Evolutionary conservation across 2,329 filamentous ascomycete genomes (phyloP).

Genomic region (Alternaria burnsii): DNA sequence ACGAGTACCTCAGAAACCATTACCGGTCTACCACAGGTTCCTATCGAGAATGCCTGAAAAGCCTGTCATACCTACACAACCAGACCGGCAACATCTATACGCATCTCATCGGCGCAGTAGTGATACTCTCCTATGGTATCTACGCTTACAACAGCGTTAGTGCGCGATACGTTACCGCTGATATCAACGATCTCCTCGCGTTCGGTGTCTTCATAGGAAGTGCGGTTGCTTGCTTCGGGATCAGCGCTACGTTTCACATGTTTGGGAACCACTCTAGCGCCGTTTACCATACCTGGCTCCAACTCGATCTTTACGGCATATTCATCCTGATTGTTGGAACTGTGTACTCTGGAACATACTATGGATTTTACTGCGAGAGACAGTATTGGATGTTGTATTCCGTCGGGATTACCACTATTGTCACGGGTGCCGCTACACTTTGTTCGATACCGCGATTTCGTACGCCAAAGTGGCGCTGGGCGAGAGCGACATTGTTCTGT

Average conservation of each 20-base stretch:
- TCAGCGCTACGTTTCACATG: constrained; percentile 14
- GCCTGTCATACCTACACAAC: constrained; percentile 12
- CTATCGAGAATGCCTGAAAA: constrained; percentile 11
- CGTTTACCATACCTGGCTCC: constrained; percentile 12
- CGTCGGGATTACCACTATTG: constrained; percentile 1
- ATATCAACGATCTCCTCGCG: constrained; percentile 6
- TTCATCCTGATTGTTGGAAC: constrained; percentile 13
- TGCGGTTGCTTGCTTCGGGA: constrained; percentile 9
- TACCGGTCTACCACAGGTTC: constrained; percentile 8
- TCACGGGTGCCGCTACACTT: constrained; percentile 4
- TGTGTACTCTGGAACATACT: constrained; percentile 16
- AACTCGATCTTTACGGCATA: constrained; percentile 12
- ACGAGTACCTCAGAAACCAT: constrained; percentile 9
- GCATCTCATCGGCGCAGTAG: constrained; percentile 6
- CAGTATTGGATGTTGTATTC: constrained; percentile 14
- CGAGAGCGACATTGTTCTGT: constrained; percentile 11
- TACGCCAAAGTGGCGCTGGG: constrained; percentile 14
- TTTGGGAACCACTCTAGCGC: constrained; percentile 11
- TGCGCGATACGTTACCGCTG: constrained; percentile 2
- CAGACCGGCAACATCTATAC: constrained; percentile 14
- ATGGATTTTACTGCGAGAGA: constrained; percentile 12
- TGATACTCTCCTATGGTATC: neutral
- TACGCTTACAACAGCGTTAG: constrained; percentile 2
- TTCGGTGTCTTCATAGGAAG: constrained; percentile 10
- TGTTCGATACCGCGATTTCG: constrained; percentile 13